Base-by-base conservation (phyloP, 495 filamentous ascomycete species). In the Penicillium desertorum region DNA sequence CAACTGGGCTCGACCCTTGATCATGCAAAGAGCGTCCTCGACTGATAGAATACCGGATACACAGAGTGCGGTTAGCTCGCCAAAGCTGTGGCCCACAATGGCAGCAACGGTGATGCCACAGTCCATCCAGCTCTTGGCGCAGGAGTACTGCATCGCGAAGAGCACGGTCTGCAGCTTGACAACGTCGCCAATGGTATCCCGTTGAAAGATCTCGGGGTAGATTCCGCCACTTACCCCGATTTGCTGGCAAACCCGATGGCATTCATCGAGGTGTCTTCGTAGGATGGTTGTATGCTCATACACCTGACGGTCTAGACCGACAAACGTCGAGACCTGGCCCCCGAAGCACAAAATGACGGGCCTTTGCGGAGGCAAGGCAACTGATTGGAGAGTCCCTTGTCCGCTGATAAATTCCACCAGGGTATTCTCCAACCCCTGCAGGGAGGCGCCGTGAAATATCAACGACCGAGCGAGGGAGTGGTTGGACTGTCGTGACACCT, bases 41-140 rank as follows among this genome's bases (percentile, higher is more conserved):
- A 80, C 46, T 0, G 62, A 68, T 1, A 79, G 45, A 0, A 57
- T 34, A 0, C 72, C 75, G 8, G 76, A 66, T 1, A 82, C 45
- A 42, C 63, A 71, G 3, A 82, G 45, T 0, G 75, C 77, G 0
- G 75, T 79, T 5, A 81, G 52, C 50, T 82, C 71, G 2, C 77
- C 79, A 57, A 82, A 79, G 59, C 77, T 80, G 55, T 85, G 81
- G 0, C 82, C 82, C 10, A 83, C 59, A 1, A 83, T 62, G 0
- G 75, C 69, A 9, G 49, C 58, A 2, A 74, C 56, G 8, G 34
- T 5, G 0, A 59, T 5, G 0, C 79, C 79, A 51, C 60, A 73
- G 29, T 80, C 74, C 0, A 83, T 77, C 81, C 81, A 85, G 12
- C 57, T 29, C 12, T 59, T 69, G 0, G 81, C 79, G 32, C 60